phyloP scores from a whole-genome alignment of 176 grass and related monocot species.

The Paspalum vaginatum region DNA sequence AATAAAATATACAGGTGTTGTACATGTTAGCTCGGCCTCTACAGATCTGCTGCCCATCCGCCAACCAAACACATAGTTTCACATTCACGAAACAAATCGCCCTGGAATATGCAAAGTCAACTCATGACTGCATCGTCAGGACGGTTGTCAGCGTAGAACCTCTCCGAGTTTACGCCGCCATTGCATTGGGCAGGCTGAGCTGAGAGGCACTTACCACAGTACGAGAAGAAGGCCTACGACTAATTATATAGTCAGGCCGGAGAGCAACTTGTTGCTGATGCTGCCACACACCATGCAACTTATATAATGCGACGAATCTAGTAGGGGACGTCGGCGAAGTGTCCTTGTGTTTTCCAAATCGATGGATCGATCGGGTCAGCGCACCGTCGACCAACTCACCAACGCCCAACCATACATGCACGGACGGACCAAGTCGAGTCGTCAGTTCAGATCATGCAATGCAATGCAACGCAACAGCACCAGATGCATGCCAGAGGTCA shows the following conservation, averaged over 20 bases:
- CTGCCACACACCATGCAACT: too few species aligned
- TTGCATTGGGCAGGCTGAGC: not conserved
- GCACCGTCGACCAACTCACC: conserved; percentile 27
- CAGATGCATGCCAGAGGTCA: too few species aligned
- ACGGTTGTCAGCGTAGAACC: not conserved
- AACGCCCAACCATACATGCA: conserved; percentile 23
- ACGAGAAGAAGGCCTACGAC: too few species aligned
- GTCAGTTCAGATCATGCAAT: too few species aligned
- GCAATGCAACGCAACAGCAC: too few species aligned
- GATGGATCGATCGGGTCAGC: not conserved
- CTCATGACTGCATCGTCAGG: not conserved
- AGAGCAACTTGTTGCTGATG: too few species aligned
- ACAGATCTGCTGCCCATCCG: not conserved
- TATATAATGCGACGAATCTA: too few species aligned
- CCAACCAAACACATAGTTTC: not conserved
- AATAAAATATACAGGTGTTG: too few species aligned
- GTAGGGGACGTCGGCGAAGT: not conserved
- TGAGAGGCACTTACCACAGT: not conserved
- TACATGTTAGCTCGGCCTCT: not conserved
- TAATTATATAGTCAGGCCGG: too few species aligned
- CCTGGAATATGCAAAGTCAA: not conserved
- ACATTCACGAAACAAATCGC: not conserved
- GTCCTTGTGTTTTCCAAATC: not conserved
- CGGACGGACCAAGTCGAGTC: not conserved
- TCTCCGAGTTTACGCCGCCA: not conserved